A percentile compares a stretch with the other conserved stretches of the same genome.
phyloP scores from a whole-genome alignment of 1,284 basidiomycete genomes.

The Pascua sp. region DNA sequence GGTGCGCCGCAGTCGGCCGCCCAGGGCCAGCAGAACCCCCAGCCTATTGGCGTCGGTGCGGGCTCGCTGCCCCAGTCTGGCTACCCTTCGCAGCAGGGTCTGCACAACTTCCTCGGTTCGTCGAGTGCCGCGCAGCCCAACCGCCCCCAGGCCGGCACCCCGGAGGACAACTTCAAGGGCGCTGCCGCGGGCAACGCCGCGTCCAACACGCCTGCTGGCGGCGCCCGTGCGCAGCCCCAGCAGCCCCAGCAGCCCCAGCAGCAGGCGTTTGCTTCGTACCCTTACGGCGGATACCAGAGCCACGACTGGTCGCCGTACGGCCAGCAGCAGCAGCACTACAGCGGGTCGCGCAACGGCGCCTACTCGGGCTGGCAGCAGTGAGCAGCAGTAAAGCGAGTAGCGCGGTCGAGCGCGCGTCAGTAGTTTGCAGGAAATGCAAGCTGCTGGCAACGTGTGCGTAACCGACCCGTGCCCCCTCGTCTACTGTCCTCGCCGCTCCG shows the following conservation, averaged over 20 bases:
- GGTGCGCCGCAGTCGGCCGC: constrained; percentile 13
- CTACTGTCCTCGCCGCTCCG: background rate
- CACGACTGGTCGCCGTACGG: constrained; percentile 37
- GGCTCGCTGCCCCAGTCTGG: constrained; percentile 8
- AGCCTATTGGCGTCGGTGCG: constrained; percentile 15
- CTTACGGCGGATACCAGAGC: constrained; percentile 30
- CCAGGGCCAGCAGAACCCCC: constrained; percentile 19
- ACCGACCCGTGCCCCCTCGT: no score
- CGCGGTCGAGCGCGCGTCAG: no score
- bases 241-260: constrained; percentile 28
- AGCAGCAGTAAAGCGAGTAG: background rate
- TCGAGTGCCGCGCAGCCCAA: constrained; percentile 16
- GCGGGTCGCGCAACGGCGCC: constrained; percentile 27
- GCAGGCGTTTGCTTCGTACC: constrained; percentile 28
- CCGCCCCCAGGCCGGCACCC: constrained; percentile 34
- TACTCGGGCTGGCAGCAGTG: constrained; percentile 37
- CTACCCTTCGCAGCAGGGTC: constrained; percentile 25
- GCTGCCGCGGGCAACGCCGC: constrained; percentile 10
- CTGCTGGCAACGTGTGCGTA: background rate
- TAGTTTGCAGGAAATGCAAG: background rate
- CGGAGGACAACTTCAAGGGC: constrained; percentile 46
- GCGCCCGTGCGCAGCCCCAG: constrained; percentile 4
- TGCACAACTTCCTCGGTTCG: constrained; percentile 34
- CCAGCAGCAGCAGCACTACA: constrained; percentile 21
- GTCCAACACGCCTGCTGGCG: constrained; percentile 14